phyloP scores from a whole-genome alignment of 2,329 filamentous ascomycete genomes.

The Emmonsia crescens region DNA sequence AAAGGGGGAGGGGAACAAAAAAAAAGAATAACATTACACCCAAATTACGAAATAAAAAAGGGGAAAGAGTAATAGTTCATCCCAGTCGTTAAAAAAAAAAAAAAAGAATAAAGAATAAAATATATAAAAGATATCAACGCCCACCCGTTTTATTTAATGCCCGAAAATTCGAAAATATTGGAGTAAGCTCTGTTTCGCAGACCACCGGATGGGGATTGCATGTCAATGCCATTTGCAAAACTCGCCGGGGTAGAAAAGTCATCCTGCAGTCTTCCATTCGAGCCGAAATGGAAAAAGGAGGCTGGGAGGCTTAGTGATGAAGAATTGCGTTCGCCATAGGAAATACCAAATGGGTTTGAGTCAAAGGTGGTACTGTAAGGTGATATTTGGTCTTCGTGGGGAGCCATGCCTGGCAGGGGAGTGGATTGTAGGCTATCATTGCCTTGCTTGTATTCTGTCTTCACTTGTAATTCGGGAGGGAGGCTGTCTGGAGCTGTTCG shows the following conservation, averaged over 20 bases:
- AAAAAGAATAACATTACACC: not conserved
- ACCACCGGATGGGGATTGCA: not conserved
- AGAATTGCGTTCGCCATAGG: slow-evolving; percentile 24
- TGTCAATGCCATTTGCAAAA: not conserved
- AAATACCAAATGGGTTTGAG: slow-evolving; percentile 20
- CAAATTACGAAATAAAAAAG: not conserved
- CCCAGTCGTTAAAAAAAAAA: too few species aligned
- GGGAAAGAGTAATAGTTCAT: too few species aligned
- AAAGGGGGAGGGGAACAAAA: not conserved
- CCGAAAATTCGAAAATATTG: not conserved
- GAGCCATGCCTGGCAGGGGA: slow-evolving; percentile 21
- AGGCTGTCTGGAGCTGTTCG: slow-evolving; percentile 21
- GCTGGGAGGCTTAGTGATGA: slow-evolving; percentile 28
- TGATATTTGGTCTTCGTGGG: slow-evolving; percentile 26
- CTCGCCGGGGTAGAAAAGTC: not conserved
- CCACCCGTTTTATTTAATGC: not conserved
- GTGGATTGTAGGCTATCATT: slow-evolving; percentile 18
- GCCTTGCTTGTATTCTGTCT: slow-evolving; percentile 17
- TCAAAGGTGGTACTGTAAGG: slow-evolving; percentile 18
- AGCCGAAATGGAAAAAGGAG: slow-evolving; percentile 19
- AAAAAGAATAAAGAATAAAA: too few species aligned
- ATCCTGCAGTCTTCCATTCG: not conserved
- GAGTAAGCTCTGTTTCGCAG: not conserved
- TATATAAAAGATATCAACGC: not conserved
- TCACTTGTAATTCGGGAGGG: slow-evolving; percentile 19